phyloP scores from a whole-genome alignment of 2,329 filamentous ascomycete genomes.

The Aspergillus sp. region DNA sequence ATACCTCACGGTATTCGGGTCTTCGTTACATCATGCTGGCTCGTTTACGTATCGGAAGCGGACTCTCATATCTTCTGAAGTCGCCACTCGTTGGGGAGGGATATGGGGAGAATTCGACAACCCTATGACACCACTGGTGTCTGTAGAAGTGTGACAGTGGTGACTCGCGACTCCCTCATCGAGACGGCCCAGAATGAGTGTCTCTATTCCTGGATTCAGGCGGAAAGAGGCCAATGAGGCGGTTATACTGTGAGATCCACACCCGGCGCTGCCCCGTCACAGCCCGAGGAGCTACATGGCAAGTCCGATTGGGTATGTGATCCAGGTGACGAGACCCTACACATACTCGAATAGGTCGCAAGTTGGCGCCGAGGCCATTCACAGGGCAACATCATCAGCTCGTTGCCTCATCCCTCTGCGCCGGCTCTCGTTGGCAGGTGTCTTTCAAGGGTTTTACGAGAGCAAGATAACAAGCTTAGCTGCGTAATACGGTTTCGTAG shows the following conservation, averaged over 20 bases:
- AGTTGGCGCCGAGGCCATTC: background rate
- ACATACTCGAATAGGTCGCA: background rate
- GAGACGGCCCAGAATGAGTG: background rate
- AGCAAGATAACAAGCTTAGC: background rate
- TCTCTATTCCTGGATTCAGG: conserved; percentile 3
- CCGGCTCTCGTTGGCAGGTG: background rate
- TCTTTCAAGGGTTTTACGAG: background rate
- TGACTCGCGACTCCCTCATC: background rate
- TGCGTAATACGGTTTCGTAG: background rate
- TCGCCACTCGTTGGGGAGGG: background rate
- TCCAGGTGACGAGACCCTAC: conserved; percentile 7
- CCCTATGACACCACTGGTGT: background rate
- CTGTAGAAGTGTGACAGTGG: background rate
- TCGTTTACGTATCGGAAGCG: background rate
- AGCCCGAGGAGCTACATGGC: conserved; percentile 2
- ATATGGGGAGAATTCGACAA: background rate
- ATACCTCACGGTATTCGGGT: background rate
- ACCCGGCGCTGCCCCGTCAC: conserved; percentile 9
- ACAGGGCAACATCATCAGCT: background rate
- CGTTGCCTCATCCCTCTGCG: background rate
- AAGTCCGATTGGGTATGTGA: conserved; percentile 13
- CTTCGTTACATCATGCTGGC: background rate
- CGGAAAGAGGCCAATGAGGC: conserved; percentile 8
- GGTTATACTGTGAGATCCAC: conserved; percentile 6
- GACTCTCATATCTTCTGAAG: background rate